These are phyloP conservation scores for Colletotrichum eremochloae DNA, from an alignment of 2,329 filamentous ascomycete genomes.

Conservation along the genomic window DNA sequence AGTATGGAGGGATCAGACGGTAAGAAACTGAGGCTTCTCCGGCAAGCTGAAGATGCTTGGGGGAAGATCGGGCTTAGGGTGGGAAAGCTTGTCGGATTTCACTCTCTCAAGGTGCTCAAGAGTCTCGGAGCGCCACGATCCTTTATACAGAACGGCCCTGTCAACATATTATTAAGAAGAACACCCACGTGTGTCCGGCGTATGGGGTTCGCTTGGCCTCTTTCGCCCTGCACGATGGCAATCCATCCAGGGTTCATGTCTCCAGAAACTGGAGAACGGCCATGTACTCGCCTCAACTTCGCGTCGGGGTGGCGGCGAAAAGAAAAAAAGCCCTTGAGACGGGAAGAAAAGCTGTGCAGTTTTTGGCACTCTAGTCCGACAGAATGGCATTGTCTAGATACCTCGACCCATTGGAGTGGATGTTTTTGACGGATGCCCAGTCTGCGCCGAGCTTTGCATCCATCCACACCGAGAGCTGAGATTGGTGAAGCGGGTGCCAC, in stretches of 20 bases:
- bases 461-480: slow-evolving; percentile 28
- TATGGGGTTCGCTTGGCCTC: background rate
- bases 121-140: slow-evolving; percentile 23
- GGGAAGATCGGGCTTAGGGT: slow-evolving; percentile 1
- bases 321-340: background rate
- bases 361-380: background rate
- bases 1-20: background rate
- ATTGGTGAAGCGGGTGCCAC: slow-evolving; percentile 35
- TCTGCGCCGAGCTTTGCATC: slow-evolving; percentile 33
- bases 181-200: background rate
- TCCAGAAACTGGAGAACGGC: background rate
- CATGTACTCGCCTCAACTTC: slow-evolving; percentile 15
- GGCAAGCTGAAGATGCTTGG: slow-evolving; percentile 5
- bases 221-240: background rate
- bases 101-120: slow-evolving; percentile 14
- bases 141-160: slow-evolving; percentile 25
- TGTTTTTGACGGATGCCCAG: slow-evolving; percentile 39
- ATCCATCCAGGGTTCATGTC: slow-evolving; percentile 5
- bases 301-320: background rate
- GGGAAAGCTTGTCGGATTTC: slow-evolving; percentile 10
- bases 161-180: background rate
- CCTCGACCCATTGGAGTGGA: slow-evolving; percentile 26
- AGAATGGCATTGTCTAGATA: background rate
- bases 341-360: background rate
- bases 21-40: background rate